These are phyloP conservation scores for Colletotrichum tropicicola DNA, from an alignment of 2,329 filamentous ascomycete genomes.

Conservation along the genomic window DNA sequence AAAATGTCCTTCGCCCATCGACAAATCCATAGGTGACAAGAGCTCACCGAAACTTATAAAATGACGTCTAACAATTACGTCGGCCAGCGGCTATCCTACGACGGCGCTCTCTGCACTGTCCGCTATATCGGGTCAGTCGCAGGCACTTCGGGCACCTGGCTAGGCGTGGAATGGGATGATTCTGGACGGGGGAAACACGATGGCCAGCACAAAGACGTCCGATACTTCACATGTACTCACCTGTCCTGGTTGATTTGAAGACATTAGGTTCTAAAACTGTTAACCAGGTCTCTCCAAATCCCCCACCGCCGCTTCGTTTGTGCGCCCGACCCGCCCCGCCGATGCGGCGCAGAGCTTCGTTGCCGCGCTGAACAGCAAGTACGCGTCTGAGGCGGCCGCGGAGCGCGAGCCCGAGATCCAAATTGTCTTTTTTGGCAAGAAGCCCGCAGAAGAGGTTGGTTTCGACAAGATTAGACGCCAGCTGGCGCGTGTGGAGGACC, in stretches of 20 bases:
- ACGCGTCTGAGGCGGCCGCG: constrained; percentile 68
- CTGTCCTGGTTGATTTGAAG: constrained; percentile 9
- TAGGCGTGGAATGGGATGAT: constrained; percentile 98
- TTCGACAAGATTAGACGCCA: constrained; percentile 91
- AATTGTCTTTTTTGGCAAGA: constrained; percentile 74
- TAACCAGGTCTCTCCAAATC: constrained; percentile 65
- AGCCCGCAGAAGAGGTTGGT: constrained; percentile 91
- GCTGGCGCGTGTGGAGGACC: constrained; percentile 79
- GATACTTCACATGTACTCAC: constrained; percentile 82
- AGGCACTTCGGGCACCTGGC: constrained; percentile 82
- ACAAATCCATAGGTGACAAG: not conserved
- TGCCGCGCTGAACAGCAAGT: constrained; percentile 83
- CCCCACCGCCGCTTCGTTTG: constrained; percentile 83
- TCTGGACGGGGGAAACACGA: constrained; percentile 87
- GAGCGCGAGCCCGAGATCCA: constrained; percentile 41
- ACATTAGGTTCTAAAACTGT: constrained; percentile 29
- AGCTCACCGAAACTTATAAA: not conserved
- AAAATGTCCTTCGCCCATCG: not conserved
- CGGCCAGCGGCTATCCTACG: constrained; percentile 84
- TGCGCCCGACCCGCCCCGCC: constrained; percentile 77
- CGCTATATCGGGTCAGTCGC: constrained; percentile 82
- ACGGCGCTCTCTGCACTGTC: constrained; percentile 81
- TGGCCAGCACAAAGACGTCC: constrained; percentile 79
- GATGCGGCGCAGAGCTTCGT: constrained; percentile 79
- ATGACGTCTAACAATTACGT: constrained; percentile 56